Evolutionary conservation across 176 grass and related monocot genomes (phyloP).

Genomic region (Aegilops bicornis): DNA sequence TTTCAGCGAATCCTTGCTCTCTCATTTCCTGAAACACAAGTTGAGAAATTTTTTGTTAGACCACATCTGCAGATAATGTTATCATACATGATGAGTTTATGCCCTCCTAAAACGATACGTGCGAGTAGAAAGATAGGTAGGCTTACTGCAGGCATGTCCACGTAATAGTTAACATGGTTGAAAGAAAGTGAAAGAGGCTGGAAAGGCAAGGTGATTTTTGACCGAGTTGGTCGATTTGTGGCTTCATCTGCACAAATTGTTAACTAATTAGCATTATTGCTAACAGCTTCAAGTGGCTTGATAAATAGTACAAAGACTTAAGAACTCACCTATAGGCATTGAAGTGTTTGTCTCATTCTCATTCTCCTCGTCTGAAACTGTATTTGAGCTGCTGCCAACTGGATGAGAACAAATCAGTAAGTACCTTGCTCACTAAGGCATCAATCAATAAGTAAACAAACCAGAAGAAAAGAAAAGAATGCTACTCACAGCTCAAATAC

Average conservation of each 20-base stretch:
- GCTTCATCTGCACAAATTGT: constrained; percentile 15
- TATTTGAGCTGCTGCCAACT: constrained; percentile 50
- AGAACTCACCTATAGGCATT: neutral
- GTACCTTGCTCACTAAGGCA: neutral
- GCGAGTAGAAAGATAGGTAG: neutral
- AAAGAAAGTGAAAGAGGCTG: constrained; percentile 85
- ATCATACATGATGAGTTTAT: neutral
- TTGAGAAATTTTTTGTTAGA: neutral
- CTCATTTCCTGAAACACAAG: constrained; percentile 77
- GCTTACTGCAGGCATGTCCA: constrained; percentile 87
- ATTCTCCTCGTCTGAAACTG: constrained; percentile 42
- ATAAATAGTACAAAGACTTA: constrained; percentile 13
- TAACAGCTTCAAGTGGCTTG: neutral
- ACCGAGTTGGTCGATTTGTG: constrained; percentile 3
- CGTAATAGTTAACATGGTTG: constrained; percentile 80
- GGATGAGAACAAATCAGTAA: constrained; percentile 27
- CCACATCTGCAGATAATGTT: neutral
- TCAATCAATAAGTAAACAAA: neutral
- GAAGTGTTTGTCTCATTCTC: constrained; percentile 30
- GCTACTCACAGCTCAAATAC: constrained; percentile 67
- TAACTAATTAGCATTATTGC: neutral
- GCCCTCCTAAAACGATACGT: neutral
- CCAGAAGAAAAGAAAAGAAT: neutral
- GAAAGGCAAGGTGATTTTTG: constrained; percentile 67
- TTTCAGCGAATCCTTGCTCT: constrained; percentile 75